Evolutionary conservation across 345 rosid species (phyloP), one percentile per base, ranked within the genome.

Genomic region (Gossypium herbaceum): DNA sequence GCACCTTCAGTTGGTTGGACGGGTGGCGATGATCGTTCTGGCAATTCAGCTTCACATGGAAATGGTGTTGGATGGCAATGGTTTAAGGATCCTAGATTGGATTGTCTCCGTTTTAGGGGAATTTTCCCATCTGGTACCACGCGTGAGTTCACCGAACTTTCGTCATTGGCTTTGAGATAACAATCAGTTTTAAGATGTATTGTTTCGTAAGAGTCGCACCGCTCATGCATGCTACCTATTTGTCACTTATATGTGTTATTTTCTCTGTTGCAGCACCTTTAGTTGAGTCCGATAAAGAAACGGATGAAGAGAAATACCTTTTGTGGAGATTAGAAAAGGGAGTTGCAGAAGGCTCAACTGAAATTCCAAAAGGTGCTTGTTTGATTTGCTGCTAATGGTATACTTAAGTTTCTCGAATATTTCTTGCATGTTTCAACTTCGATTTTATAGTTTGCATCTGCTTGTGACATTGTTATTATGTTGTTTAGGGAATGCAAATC

Each of bases 61-160:
- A 84, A 48, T 74, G 83, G 79, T 56, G 62, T 17, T 27, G 95
- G 94, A 29, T 93, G 88, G 94, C 90, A 85, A 80, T 96, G 99
- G 99, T 85, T 90, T 76, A 82, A 81, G 74, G 99, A 96, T 84
- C 99, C 98, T 12, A 87, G 97, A 81, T 78, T 93, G 79, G 91
- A 81, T 9, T 84, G 87, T 74, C 95, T 96, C 62, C 97, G 97
- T 64, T 93, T 78, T 44, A 84, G 97, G 61, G 91, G 97, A 19
- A 76, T 93, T 54, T 96, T 96, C 63, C 92, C 86, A 0, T 84
- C 90, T 1, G 66, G 80, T 76, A 73, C 81, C 50, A 85, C 79
- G 3, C 94, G 97, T 88, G 76, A 86, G 95, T 76, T 77, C 69
- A 72, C 43, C 50, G 7, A 52, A 27, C 47, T 67, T 71, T 70